These are phyloP conservation scores for Annulohypoxylon truncatum DNA, from an alignment of 2,329 filamentous ascomycete species.

Conservation along the genomic window DNA sequence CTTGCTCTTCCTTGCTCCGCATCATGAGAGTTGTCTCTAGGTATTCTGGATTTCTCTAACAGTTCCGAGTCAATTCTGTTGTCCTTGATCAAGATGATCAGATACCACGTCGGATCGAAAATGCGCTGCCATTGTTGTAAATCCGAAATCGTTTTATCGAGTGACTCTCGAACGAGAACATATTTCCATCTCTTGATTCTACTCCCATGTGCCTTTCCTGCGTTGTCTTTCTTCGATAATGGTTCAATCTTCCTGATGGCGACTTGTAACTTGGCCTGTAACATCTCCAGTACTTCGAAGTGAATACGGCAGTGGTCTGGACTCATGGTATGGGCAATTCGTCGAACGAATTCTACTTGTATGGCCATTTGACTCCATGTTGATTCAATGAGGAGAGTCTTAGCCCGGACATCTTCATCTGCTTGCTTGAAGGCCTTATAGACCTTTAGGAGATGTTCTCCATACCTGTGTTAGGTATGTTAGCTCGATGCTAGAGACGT, in stretches of 20 bases:
- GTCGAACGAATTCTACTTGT: background rate
- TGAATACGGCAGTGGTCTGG: background rate
- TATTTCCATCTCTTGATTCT: background rate
- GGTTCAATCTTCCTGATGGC: background rate
- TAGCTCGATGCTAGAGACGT: background rate
- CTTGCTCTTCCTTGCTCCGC: background rate
- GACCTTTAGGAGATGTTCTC: background rate
- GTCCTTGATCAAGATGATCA: background rate
- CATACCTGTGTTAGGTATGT: background rate
- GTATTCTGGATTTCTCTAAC: background rate
- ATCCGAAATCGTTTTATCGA: background rate
- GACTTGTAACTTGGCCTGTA: background rate
- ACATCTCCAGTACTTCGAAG: background rate
- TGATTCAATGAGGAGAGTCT: background rate
- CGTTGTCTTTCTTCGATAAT: background rate
- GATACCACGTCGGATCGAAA: background rate
- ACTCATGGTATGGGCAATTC: background rate
- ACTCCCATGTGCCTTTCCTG: background rate
- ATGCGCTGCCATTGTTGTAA: background rate
- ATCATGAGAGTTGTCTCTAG: background rate
- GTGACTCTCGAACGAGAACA: background rate
- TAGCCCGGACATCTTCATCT: background rate
- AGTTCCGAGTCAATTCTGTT: background rate
- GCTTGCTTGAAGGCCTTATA: background rate
- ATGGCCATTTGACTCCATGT: background rate